Conservation (phyloP, 2,329 filamentous ascomycete genomes). For the Penicillium sp. region DNA sequence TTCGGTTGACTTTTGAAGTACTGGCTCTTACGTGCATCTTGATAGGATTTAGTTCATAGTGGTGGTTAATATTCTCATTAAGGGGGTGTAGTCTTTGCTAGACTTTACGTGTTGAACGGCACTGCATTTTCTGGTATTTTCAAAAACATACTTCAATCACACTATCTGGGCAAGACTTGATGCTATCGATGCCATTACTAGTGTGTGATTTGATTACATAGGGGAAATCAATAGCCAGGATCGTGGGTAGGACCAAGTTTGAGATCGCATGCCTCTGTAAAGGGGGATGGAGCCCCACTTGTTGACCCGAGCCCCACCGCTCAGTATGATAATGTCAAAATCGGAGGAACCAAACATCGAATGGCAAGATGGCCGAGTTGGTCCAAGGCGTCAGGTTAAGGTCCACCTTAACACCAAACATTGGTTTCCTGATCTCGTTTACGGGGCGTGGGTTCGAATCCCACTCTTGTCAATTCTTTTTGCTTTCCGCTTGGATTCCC, state of each 20-base stretch:
- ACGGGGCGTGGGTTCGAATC: slow-evolving; percentile 23
- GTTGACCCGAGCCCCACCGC: neutral
- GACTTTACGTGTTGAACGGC: neutral
- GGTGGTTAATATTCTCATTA: neutral
- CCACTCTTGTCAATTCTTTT: slow-evolving; percentile 18
- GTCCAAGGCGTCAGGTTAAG: slow-evolving; percentile 35
- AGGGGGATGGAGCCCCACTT: neutral
- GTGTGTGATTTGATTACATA: too few species aligned
- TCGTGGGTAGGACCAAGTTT: neutral
- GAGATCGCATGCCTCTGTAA: neutral
- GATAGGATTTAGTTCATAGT: neutral
- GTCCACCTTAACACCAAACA: slow-evolving; percentile 23
- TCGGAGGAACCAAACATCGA: neutral
- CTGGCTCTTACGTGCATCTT: neutral
- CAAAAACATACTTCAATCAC: too few species aligned
- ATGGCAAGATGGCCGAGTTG: slow-evolving; percentile 34
- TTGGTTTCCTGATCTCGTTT: slow-evolving; percentile 20
- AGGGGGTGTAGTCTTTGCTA: neutral
- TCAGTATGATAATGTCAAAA: neutral
- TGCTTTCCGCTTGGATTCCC: neutral
- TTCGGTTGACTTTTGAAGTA: neutral
- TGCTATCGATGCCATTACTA: too few species aligned
- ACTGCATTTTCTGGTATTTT: too few species aligned
- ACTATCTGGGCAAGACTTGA: too few species aligned
- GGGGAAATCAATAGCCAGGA: too few species aligned